Evolutionary conservation across 208 protist species (phyloP).

Genomic region (Trypanosoma theileri): DNA sequence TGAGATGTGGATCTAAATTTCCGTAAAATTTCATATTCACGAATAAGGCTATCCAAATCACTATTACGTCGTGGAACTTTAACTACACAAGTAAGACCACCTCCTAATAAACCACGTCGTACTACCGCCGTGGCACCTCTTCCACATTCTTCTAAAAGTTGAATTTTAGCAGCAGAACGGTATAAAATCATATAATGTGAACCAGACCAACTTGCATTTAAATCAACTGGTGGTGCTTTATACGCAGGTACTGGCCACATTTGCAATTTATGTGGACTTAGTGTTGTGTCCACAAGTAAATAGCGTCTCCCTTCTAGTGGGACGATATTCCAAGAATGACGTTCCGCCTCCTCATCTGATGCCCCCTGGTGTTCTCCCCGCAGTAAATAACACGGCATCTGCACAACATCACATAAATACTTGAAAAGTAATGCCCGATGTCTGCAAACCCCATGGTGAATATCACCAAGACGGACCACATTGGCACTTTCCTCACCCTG

Average conservation of each 20-base stretch:
- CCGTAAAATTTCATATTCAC: slow-evolving; percentile 16
- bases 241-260: slow-evolving; percentile 20
- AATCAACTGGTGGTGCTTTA: not conserved
- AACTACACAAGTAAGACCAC: slow-evolving; percentile 26
- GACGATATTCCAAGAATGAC: slow-evolving; percentile 31
- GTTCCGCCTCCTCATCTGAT: slow-evolving; percentile 8
- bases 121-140: slow-evolving; percentile 24
- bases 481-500: not conserved
- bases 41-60: slow-evolving; percentile 10
- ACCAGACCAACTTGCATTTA: not conserved
- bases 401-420: slow-evolving; percentile 26
- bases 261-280: slow-evolving; percentile 19
- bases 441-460: slow-evolving; percentile 21
- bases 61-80: slow-evolving; percentile 16
- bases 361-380: slow-evolving; percentile 22
- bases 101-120: slow-evolving; percentile 18
- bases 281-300: slow-evolving; percentile 25
- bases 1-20: not conserved
- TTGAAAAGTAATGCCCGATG: slow-evolving; percentile 30
- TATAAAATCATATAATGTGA: slow-evolving; percentile 14
- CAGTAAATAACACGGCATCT: slow-evolving; percentile 26
- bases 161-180: slow-evolving; percentile 1
- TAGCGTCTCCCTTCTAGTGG: slow-evolving; percentile 14
- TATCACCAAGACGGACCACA: slow-evolving; percentile 23
- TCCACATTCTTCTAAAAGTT: slow-evolving; percentile 26